Percentiles rank a stretch among this genome's conserved stretches.
Evolutionary conservation across 306 rosid genomes (phyloP).

Genomic region (Quercus agrifolia): DNA sequence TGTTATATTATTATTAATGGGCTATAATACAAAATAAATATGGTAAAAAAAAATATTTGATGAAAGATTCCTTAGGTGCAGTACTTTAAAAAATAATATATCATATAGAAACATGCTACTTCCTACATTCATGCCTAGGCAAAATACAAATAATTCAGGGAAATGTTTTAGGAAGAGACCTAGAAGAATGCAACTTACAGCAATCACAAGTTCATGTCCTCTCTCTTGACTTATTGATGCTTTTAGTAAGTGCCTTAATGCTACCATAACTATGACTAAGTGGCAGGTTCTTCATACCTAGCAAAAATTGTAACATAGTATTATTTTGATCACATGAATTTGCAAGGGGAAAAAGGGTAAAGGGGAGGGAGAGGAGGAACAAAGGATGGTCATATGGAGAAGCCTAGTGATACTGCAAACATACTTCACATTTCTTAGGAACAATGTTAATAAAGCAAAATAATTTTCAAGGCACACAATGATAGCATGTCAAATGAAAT

Average conservation of each 20-base stretch:
- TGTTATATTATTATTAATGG: too few relatives aligned
- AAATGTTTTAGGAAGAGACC: constrained; percentile 1
- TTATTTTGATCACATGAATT: not conserved
- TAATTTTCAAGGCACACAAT: not conserved
- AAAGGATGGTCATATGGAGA: not conserved
- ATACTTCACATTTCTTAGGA: not conserved
- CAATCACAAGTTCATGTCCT: constrained; percentile 90
- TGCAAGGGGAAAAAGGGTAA: not conserved
- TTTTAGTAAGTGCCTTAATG: constrained; percentile 67
- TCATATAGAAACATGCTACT: not conserved
- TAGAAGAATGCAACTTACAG: constrained; percentile 60
- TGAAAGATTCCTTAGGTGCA: constrained; percentile 1
- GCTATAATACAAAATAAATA: too few relatives aligned
- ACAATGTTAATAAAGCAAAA: not conserved
- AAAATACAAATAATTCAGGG: constrained; percentile 2
- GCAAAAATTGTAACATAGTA: constrained; percentile 12
- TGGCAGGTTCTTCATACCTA: constrained; percentile 85
- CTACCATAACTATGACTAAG: constrained; percentile 87
- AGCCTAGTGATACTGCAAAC: not conserved
- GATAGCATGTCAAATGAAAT: not conserved
- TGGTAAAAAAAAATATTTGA: not conserved
- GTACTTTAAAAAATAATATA: not conserved
- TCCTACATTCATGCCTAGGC: not conserved
- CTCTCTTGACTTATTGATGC: constrained; percentile 63
- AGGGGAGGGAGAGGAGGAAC: too few relatives aligned